A percentile compares a stretch with the other conserved stretches of the same genome.
These are phyloP conservation scores for Trapa bicornis DNA, from an alignment of 345 rosid species.

Conservation along the genomic window DNA sequence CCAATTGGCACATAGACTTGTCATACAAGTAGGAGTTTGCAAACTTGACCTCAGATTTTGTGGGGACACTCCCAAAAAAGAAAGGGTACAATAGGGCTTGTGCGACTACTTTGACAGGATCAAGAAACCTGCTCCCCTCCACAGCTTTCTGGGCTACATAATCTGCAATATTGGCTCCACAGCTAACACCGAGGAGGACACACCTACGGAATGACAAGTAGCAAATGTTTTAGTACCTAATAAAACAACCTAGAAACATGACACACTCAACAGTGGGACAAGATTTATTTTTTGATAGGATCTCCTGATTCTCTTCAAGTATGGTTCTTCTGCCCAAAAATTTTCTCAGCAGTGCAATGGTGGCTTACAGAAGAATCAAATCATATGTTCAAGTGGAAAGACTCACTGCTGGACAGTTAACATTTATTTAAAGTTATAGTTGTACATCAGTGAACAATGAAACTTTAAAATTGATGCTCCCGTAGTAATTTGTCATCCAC, in stretches of 20 bases:
- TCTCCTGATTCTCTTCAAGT: background rate
- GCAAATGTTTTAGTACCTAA: background rate
- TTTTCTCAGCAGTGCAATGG: background rate
- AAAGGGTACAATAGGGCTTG: constrained; percentile 90
- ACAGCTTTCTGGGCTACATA: constrained; percentile 68
- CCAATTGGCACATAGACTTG: constrained; percentile 57
- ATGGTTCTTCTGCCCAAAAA: background rate
- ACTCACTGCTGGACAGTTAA: background rate
- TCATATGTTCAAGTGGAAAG: background rate
- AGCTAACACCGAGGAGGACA: constrained; percentile 82
- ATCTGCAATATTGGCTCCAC: constrained; percentile 82
- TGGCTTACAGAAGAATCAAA: background rate
- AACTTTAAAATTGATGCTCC: background rate
- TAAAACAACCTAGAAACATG: background rate
- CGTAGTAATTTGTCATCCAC: background rate
- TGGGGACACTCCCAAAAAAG: constrained; percentile 62
- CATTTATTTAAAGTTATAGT: too few species aligned
- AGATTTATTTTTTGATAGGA: background rate
- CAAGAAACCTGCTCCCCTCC: constrained; percentile 50
- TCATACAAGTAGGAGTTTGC: constrained; percentile 83
- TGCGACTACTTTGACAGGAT: constrained; percentile 85
- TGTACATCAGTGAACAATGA: background rate
- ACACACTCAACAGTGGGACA: background rate
- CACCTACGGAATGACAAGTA: constrained; percentile 35
- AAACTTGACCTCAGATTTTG: constrained; percentile 63